These are phyloP conservation scores for Microascus cirrosus DNA, from an alignment of 2,329 filamentous ascomycete genomes.

Conservation along the genomic window DNA sequence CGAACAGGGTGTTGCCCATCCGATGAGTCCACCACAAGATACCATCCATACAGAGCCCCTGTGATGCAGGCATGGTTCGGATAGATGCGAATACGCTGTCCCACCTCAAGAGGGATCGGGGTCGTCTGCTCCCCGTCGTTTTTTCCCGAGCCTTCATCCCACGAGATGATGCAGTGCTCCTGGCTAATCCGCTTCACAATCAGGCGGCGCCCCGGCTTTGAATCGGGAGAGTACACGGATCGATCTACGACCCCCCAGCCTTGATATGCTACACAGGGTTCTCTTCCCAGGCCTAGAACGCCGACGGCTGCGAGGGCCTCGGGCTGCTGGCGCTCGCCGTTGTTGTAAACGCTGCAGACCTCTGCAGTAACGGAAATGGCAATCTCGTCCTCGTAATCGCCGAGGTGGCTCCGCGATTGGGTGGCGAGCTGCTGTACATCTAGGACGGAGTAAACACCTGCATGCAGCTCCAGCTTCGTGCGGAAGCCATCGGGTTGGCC, in stretches of 20 bases:
- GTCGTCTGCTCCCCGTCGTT: slow-evolving; percentile 6
- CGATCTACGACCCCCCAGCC: slow-evolving; percentile 50
- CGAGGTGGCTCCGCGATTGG: slow-evolving; percentile 20
- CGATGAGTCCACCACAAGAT: slow-evolving; percentile 34
- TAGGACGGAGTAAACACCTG: slow-evolving; percentile 52
- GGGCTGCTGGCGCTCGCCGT: slow-evolving; percentile 14
- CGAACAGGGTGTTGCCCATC: slow-evolving; percentile 25
- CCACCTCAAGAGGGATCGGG: slow-evolving; percentile 32
- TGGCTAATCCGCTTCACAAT: slow-evolving; percentile 53
- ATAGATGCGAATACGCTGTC: slow-evolving; percentile 30
- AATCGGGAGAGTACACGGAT: slow-evolving; percentile 6
- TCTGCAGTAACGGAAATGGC: slow-evolving; percentile 48
- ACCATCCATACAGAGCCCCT: slow-evolving; percentile 49
- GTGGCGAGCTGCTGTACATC: slow-evolving; percentile 57
- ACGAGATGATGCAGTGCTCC: slow-evolving; percentile 50
- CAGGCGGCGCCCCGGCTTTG: slow-evolving; percentile 19
- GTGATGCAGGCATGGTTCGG: slow-evolving; percentile 57
- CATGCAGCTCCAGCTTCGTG: slow-evolving; percentile 44
- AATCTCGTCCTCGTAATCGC: slow-evolving; percentile 30
- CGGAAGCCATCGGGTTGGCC: slow-evolving; percentile 5
- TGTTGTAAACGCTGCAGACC: slow-evolving; percentile 47
- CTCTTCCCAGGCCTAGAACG: slow-evolving; percentile 45
- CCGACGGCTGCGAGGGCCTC: slow-evolving; percentile 50
- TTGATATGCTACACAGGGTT: slow-evolving; percentile 46
- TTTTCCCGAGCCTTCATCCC: slow-evolving; percentile 24